Base-by-base conservation (phyloP, 805 yeast species). In the Scheffersomyces spartinae region DNA sequence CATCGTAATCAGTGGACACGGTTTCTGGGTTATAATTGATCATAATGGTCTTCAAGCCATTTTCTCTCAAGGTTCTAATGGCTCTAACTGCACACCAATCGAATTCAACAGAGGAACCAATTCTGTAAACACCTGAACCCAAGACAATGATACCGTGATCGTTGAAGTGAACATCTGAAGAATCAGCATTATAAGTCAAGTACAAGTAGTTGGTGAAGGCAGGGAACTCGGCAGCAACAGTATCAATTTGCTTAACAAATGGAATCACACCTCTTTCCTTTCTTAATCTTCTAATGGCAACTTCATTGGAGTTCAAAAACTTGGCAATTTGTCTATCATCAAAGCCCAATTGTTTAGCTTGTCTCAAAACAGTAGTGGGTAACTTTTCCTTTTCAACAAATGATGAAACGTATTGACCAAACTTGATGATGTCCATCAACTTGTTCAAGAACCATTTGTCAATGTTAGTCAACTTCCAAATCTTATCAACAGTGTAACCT, bases 1-100 rank as follows among this genome's bases (percentile, higher is more conserved):
- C 98, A 55, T 88, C 98, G 51, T 83, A 88, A 60, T 88, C 98
- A 27, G 98, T 88, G n/a, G 94, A 81, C 12, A 88, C 98, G 18
- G 98, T 88, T 62, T 88, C 98, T 20, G 98, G 98, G 62, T 88
- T 88, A 64, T 91, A 88, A 65, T 88, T 88, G 47, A 88, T 74
- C 96, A 91, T 91, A 48, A 91, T 78, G 21, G 97, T 88, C 65
- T 85, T 88, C 48, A 70, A 64, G 31, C 86, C 84, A 50, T 74
- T 71, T 40, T 79, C 79, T 45, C 98, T 74, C 49, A 88, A 67
- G 20, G 97, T 84, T 61, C 97, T 75, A 36, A 85, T 91, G 24
- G 97, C 91, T 38, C 95, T 73, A 31, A 88, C 98, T 24, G 97
- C 97, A 74, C 98, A 88, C 96, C 97, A 88, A 62, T 88, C 98